Evolutionary conservation across 495 filamentous ascomycete genomes (phyloP).

Genomic region (Penicillium angulare): DNA sequence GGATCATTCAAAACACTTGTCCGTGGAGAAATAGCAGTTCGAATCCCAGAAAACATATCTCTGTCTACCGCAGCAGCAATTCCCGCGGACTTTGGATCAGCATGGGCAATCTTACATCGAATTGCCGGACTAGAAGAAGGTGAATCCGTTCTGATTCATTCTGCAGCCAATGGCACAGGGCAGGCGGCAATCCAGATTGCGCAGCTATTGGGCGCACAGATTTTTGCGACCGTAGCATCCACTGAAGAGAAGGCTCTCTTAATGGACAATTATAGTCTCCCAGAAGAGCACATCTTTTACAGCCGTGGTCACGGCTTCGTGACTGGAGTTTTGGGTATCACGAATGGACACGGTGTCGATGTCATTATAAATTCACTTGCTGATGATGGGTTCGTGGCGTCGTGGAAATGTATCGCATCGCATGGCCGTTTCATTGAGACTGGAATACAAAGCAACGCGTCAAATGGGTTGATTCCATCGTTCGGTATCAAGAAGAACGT

Average conservation of each 20-base stretch:
- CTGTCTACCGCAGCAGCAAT: slow-evolving; percentile 22
- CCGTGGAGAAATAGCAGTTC: slow-evolving; percentile 33
- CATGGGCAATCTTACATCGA: not conserved
- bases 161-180: slow-evolving; percentile 47
- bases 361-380: slow-evolving; percentile 50
- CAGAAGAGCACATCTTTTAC: slow-evolving; percentile 44
- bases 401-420: slow-evolving; percentile 50
- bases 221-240: slow-evolving; percentile 47
- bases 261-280: slow-evolving; percentile 31
- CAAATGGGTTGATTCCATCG: slow-evolving; percentile 15
- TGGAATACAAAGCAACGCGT: slow-evolving; percentile 38
- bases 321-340: slow-evolving; percentile 46
- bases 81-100: slow-evolving; percentile 1
- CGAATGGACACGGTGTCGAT: slow-evolving; percentile 52
- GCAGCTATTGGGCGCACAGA: slow-evolving; percentile 25
- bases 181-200: slow-evolving; percentile 45
- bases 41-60: slow-evolving; percentile 34
- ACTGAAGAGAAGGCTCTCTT: slow-evolving; percentile 40
- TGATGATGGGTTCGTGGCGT: slow-evolving; percentile 38
- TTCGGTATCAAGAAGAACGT: slow-evolving; percentile 15
- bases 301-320: slow-evolving; percentile 43
- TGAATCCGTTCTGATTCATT: slow-evolving; percentile 49
- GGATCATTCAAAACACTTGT: too few relatives aligned
- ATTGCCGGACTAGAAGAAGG: slow-evolving; percentile 16
- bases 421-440: slow-evolving; percentile 47